Conservation (phyloP, 2,329 filamentous ascomycete species). For the Huntiella decipiens region DNA sequence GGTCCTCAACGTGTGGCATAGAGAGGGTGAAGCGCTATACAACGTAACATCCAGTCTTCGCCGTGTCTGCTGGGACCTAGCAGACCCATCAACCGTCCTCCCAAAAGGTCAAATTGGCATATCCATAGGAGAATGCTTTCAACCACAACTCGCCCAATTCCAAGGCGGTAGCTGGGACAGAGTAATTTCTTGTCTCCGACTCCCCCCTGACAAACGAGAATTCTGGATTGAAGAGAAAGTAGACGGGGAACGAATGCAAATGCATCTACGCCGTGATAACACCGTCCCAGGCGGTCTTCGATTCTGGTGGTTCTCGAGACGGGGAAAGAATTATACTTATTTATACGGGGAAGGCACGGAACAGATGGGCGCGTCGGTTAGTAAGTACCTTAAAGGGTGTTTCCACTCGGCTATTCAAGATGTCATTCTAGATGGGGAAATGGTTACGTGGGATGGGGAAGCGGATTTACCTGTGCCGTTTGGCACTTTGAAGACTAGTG, state of each 20-base stretch:
- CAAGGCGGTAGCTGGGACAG: slow-evolving; percentile 56
- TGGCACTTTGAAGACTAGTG: slow-evolving; percentile 82
- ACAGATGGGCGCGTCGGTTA: slow-evolving; percentile 59
- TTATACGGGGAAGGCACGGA: slow-evolving; percentile 65
- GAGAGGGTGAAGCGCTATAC: slow-evolving; percentile 59
- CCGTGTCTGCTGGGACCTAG: slow-evolving; percentile 86
- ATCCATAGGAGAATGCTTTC: slow-evolving; percentile 81
- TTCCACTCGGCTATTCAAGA: slow-evolving; percentile 65
- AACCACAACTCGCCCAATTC: slow-evolving; percentile 86
- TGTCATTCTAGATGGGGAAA: slow-evolving; percentile 87
- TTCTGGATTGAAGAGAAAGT: slow-evolving; percentile 99
- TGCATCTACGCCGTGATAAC: slow-evolving; percentile 69
- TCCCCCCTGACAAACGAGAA: slow-evolving; percentile 48
- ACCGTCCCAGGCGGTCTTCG: slow-evolving; percentile 45
- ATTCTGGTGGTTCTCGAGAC: slow-evolving; percentile 87
- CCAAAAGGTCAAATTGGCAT: slow-evolving; percentile 59
- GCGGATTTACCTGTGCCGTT: slow-evolving; percentile 74
- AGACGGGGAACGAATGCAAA: slow-evolving; percentile 90
- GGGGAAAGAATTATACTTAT: slow-evolving; percentile 91
- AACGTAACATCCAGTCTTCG: slow-evolving; percentile 80
- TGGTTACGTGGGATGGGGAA: slow-evolving; percentile 93
- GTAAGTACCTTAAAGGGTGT: slow-evolving; percentile 56
- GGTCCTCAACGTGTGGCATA: slow-evolving; percentile 66
- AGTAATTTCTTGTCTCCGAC: slow-evolving; percentile 50
- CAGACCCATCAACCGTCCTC: slow-evolving; percentile 52